Base-by-base conservation (phyloP, 306 rosid genomes). In the Coriaria nepalensis region DNA sequence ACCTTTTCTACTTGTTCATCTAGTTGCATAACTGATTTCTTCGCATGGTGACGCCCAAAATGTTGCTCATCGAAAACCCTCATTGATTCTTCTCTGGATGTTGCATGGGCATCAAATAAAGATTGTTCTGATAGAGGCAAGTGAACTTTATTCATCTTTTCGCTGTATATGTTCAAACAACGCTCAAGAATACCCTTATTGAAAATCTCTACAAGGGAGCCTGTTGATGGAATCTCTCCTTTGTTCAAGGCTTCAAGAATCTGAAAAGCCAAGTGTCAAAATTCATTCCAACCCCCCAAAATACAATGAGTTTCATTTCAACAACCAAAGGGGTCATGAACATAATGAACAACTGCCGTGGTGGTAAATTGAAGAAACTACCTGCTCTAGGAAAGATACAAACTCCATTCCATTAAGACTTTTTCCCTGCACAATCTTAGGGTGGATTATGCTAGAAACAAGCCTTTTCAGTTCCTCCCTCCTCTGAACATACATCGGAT, bases 191-290 rank as follows among this genome's bases (percentile, higher is more conserved):
- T 73, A 53, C 78, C 93, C 73, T 81, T 88, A 60, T 88, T 88
- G 75, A 88, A 88, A 68, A 88, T 73, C 68, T 88, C 95, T 61
- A 88, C 97, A 35, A 88, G 90, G 61, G 95, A 88, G 44, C 97
- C 97, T 10, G 97, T 81, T 60, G 97, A 88, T 60, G 97, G 97
- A 69, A 83, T 88, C 74, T 88, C 97, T 60, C 95, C 97, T 71
- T 88, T 83, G 74, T 88, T 88, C 75, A 88, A 79, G 63, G 97
- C 97, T 37, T 88, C 95, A 42, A 88, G 93, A 45, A 88, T 88
- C 97, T 88, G 58, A 76, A 56, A 37, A 35, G 57, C 33, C 13
- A 55, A 67, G 56, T 10, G 35, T 52, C 29, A 20, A 3, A 20
- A 20, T 20, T 20, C 29, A 20, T 20, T 20, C 3, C 29, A 20